A percentile compares a stretch with the other conserved stretches of the same genome.
Evolutionary conservation across 306 rosid genomes (phyloP).

Genomic region (cucumber (Cucumis sativus)): DNA sequence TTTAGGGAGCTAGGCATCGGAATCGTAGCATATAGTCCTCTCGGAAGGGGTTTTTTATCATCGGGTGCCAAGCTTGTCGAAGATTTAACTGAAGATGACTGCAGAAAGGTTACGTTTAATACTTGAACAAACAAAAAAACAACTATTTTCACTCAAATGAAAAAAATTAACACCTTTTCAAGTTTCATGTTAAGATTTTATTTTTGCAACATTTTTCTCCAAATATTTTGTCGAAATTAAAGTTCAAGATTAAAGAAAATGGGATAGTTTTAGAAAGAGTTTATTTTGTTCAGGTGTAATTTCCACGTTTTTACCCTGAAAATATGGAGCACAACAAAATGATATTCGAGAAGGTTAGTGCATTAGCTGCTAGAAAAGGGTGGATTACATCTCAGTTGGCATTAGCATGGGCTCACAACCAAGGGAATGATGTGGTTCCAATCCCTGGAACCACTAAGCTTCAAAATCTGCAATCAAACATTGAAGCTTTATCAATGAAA

Average conservation of each 20-base stretch:
- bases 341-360: slow-evolving; percentile 45
- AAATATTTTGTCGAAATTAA: too few relatives aligned
- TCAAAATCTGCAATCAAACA: slow-evolving; percentile 39
- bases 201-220: too few relatives aligned
- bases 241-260: too few relatives aligned
- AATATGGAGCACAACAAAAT: slow-evolving; percentile 43
- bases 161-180: too few relatives aligned
- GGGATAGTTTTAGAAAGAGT: too few relatives aligned
- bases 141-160: too few relatives aligned
- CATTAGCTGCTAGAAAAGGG: slow-evolving; percentile 19
- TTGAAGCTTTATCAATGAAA: slow-evolving; percentile 45
- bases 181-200: too few relatives aligned
- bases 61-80: slow-evolving; percentile 29
- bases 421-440: slow-evolving; percentile 16
- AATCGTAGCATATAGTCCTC: slow-evolving; percentile 55
- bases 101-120: too few relatives aligned
- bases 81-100: slow-evolving; percentile 12
- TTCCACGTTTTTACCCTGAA: slow-evolving; percentile 7
- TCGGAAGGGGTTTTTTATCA: slow-evolving; percentile 57
- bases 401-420: slow-evolving; percentile 19
- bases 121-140: too few relatives aligned
- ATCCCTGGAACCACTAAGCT: slow-evolving; percentile 71
- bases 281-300: too few relatives aligned
- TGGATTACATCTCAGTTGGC: slow-evolving; percentile 18
- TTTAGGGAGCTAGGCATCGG: slow-evolving; percentile 48